Percentiles rank a stretch among this genome's conserved stretches.
These are phyloP conservation scores for Mrakia hoshinonis DNA, from an alignment of 768 basidiomycete genomes.

Conservation along the genomic window DNA sequence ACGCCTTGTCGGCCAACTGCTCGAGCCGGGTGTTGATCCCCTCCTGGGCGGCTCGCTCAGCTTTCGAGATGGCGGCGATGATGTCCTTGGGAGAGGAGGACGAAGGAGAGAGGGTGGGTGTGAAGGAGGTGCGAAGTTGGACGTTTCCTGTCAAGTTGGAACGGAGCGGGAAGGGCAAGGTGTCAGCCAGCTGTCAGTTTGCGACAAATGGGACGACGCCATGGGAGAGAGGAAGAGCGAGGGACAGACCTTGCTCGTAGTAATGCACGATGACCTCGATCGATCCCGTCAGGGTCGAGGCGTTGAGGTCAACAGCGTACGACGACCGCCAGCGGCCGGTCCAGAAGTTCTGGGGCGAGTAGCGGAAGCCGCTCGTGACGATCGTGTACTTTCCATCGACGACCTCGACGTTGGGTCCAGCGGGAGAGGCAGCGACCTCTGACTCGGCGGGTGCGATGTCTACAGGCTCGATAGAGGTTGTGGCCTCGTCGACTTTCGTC, in stretches of 20 bases:
- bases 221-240: neutral
- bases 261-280: slow-evolving; percentile 85
- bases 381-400: slow-evolving; percentile 49
- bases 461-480: neutral
- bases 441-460: neutral
- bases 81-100: slow-evolving; percentile 51
- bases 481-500: neutral
- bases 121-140: slow-evolving; percentile 72
- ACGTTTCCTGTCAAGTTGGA: slow-evolving; percentile 50
- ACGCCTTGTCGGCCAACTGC: slow-evolving; percentile 85
- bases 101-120: slow-evolving; percentile 50
- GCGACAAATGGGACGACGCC: neutral
- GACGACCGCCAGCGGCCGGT: slow-evolving; percentile 90
- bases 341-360: slow-evolving; percentile 91
- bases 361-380: slow-evolving; percentile 89
- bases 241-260: slow-evolving; percentile 70
- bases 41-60: slow-evolving; percentile 72
- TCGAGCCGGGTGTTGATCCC: slow-evolving; percentile 74
- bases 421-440: neutral
- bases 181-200: neutral
- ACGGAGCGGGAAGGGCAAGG: neutral
- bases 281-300: slow-evolving; percentile 57
- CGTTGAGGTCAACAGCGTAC: slow-evolving; percentile 63
- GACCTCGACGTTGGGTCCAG: neutral
- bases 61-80: slow-evolving; percentile 61